Percentiles rank a stretch among this genome's conserved stretches.
These are phyloP conservation scores for Fusarium dimerum DNA, from an alignment of 2,329 filamentous ascomycete genomes.

Conservation along the genomic window DNA sequence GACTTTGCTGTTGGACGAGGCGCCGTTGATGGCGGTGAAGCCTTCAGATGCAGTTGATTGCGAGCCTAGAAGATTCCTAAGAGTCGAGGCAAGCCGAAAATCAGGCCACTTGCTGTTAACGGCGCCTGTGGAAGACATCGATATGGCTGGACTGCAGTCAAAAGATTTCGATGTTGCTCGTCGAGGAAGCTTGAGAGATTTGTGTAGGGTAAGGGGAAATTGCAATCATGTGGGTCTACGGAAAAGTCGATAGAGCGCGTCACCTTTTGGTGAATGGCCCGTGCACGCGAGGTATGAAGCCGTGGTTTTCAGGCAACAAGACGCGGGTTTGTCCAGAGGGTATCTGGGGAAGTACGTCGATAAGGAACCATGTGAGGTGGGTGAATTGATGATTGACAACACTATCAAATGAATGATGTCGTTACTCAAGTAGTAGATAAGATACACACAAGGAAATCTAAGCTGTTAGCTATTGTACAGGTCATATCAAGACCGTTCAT, in stretches of 20 bases:
- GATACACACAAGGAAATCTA: conserved; percentile 27
- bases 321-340: neutral
- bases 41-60: conserved; percentile 29
- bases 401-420: conserved; percentile 1
- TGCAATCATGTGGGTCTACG: conserved; percentile 29
- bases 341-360: neutral
- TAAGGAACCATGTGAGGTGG: neutral
- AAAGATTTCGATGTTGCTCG: conserved; percentile 19
- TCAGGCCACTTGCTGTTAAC: conserved; percentile 35
- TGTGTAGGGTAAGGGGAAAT: conserved; percentile 29
- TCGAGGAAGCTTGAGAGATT: conserved; percentile 12
- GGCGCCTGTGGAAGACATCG: conserved; percentile 29
- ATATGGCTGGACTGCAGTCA: conserved; percentile 17
- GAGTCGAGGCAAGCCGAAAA: conserved; percentile 34
- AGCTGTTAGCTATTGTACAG: conserved; percentile 22
- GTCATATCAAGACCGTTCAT: conserved; percentile 13
- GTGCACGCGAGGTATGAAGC: conserved; percentile 16
- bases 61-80: conserved; percentile 32
- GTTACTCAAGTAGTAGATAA: conserved; percentile 1
- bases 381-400: neutral
- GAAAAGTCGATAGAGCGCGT: conserved; percentile 26
- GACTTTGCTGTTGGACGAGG: conserved; percentile 6
- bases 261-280: conserved; percentile 16
- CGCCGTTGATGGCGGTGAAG: conserved; percentile 19
- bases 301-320: conserved; percentile 21